A percentile compares a stretch with the other conserved stretches of the same genome.
Evolutionary conservation across 306 rosid genomes (phyloP).

Genomic region (Rosa multiflora): DNA sequence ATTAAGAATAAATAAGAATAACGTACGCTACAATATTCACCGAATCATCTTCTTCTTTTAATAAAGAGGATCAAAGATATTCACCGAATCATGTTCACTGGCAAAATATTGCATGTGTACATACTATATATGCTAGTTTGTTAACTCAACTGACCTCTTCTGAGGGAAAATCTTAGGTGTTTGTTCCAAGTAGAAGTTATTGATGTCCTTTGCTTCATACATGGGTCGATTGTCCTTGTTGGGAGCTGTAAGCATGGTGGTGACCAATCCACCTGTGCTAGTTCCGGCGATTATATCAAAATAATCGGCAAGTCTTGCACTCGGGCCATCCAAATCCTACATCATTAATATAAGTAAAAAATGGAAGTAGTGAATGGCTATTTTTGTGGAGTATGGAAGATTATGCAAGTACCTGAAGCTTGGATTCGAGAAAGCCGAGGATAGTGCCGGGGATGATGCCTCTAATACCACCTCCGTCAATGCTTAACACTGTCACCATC

Average conservation of each 20-base stretch:
- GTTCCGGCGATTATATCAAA: constrained; percentile 45
- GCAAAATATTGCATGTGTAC: not conserved
- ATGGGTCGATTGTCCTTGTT: constrained; percentile 35
- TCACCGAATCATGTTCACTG: not conserved
- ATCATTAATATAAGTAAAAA: not conserved
- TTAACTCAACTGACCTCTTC: constrained; percentile 21
- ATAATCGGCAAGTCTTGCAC: constrained; percentile 39
- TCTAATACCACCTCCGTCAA: constrained; percentile 50
- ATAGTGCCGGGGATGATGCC: constrained; percentile 42
- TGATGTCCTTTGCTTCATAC: constrained; percentile 38
- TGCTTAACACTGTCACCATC: constrained; percentile 44
- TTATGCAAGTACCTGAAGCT: constrained; percentile 35
- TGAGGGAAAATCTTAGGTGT: constrained; percentile 41
- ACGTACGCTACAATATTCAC: too few relatives aligned
- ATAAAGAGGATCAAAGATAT: too few relatives aligned
- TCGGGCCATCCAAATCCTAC: constrained; percentile 28
- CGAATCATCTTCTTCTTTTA: too few relatives aligned
- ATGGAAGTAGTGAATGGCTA: not conserved
- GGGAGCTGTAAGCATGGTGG: constrained; percentile 51
- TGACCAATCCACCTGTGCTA: constrained; percentile 45
- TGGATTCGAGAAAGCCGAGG: constrained; percentile 35
- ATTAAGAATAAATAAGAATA: not conserved
- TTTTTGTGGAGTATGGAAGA: not conserved
- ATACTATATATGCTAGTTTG: not conserved
- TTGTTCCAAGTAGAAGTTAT: constrained; percentile 37